Percentiles rank a stretch among this genome's conserved stretches.
phyloP scores from a whole-genome alignment of 176 grass and related monocot genomes.

The Musa itinerans region DNA sequence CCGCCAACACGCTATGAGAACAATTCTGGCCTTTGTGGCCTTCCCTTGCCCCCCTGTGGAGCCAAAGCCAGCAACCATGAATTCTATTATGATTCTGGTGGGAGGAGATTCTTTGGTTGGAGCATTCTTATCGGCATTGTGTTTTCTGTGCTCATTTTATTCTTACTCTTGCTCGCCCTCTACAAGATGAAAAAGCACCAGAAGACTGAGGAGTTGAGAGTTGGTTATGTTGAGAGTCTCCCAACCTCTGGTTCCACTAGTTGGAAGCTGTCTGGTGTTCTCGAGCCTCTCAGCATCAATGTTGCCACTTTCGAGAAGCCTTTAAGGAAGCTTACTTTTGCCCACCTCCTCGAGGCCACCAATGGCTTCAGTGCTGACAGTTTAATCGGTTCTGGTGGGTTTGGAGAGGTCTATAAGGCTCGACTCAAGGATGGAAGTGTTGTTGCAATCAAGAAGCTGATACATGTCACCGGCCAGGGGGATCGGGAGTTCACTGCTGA shows the following conservation, averaged over 20 bases:
- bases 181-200: slow-evolving; percentile 67
- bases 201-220: slow-evolving; percentile 42
- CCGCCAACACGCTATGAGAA: slow-evolving; percentile 54
- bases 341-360: slow-evolving; percentile 88
- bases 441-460: slow-evolving; percentile 94
- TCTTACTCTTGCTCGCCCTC: slow-evolving; percentile 43
- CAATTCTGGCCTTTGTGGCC: slow-evolving; percentile 70
- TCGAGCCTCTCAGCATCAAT: slow-evolving; percentile 88
- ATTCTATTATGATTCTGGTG: not conserved
- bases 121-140: slow-evolving; percentile 61
- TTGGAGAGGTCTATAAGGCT: slow-evolving; percentile 96
- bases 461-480: slow-evolving; percentile 83
- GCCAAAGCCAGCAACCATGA: not conserved
- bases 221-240: slow-evolving; percentile 62
- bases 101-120: slow-evolving; percentile 34
- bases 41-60: slow-evolving; percentile 59
- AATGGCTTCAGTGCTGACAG: slow-evolving; percentile 79
- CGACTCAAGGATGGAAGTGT: slow-evolving; percentile 68
- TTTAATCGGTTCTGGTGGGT: slow-evolving; percentile 78
- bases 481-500: slow-evolving; percentile 89
- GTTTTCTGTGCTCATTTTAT: slow-evolving; percentile 49
- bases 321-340: slow-evolving; percentile 81
- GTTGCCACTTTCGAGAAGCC: slow-evolving; percentile 94
- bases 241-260: slow-evolving; percentile 45
- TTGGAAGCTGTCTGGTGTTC: slow-evolving; percentile 75